These are phyloP conservation scores for Dysphania ambrosioides DNA, from an alignment of 148 eudicot species.

Conservation along the genomic window DNA sequence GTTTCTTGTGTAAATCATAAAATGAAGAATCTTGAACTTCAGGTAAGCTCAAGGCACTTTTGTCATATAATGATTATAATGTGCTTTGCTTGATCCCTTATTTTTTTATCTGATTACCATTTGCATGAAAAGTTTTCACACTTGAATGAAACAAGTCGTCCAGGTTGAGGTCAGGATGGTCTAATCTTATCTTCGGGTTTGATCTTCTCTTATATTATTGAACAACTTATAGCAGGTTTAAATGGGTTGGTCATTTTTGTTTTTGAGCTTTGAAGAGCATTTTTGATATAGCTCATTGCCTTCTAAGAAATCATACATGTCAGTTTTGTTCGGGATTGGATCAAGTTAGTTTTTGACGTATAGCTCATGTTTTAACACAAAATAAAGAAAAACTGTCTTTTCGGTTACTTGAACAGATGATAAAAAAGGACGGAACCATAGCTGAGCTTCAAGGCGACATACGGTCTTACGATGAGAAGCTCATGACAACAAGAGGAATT, in stretches of 20 bases:
- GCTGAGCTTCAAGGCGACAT: constrained; percentile 28
- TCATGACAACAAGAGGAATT: constrained; percentile 19
- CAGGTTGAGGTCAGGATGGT: not conserved
- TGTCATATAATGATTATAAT: not conserved
- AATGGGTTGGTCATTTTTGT: too few species aligned
- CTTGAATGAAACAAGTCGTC: not conserved
- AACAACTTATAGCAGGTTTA: too few species aligned
- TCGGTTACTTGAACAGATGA: constrained; percentile 20
- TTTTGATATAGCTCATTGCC: not conserved
- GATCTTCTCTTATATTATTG: too few species aligned
- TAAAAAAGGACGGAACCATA: constrained; percentile 26
- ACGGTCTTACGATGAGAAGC: constrained; percentile 24
- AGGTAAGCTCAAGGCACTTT: constrained; percentile 21
- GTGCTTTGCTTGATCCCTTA: not conserved
- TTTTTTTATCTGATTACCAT: too few species aligned
- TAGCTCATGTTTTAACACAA: not conserved
- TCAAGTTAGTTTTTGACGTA: not conserved
- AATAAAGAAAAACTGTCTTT: not conserved
- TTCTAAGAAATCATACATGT: not conserved
- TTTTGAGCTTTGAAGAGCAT: not conserved
- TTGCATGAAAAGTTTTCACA: not conserved
- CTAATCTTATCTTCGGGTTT: not conserved
- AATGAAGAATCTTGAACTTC: constrained; percentile 38
- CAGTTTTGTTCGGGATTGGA: not conserved
- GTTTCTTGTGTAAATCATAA: constrained; percentile 34